Conservation (phyloP, 495 filamentous ascomycete genomes). For the Lophium mytilinum region DNA sequence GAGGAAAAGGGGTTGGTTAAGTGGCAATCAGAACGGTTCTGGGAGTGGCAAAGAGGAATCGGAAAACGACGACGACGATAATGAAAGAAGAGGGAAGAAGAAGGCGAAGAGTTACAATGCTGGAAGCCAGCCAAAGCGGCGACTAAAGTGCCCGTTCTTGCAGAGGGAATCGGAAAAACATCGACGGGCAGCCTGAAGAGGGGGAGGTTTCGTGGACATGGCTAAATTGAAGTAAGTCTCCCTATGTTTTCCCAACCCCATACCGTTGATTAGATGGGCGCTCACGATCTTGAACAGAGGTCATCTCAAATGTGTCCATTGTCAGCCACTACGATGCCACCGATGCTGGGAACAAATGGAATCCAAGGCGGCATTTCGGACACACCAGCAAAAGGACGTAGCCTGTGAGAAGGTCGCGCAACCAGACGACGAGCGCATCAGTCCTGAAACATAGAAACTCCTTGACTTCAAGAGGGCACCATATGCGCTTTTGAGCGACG, state of each 20-base stretch:
- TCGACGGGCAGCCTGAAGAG: background rate
- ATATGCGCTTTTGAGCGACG: background rate
- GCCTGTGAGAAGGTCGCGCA: background rate
- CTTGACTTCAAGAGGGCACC: slow-evolving; percentile 6
- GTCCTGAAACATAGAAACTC: background rate
- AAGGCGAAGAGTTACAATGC: background rate
- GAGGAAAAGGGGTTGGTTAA: background rate
- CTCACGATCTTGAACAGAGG: background rate
- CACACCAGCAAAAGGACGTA: background rate
- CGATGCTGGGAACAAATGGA: slow-evolving; percentile 5
- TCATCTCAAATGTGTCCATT: slow-evolving; percentile 6
- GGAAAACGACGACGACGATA: background rate
- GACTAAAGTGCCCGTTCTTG: background rate
- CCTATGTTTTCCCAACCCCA: too few species aligned
- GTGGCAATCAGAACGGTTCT: background rate
- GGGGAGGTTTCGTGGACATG: background rate
- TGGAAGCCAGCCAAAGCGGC: background rate
- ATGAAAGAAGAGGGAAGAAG: background rate
- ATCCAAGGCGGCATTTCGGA: background rate
- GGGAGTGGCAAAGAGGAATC: background rate
- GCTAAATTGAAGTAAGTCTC: background rate
- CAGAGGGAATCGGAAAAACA: background rate
- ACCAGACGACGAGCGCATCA: slow-evolving; percentile 2
- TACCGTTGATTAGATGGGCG: too few species aligned
- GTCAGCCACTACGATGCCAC: background rate